Evolutionary conservation across 129 eudicot species (phyloP).

Genomic region (Saposhnikovia divaricata): DNA sequence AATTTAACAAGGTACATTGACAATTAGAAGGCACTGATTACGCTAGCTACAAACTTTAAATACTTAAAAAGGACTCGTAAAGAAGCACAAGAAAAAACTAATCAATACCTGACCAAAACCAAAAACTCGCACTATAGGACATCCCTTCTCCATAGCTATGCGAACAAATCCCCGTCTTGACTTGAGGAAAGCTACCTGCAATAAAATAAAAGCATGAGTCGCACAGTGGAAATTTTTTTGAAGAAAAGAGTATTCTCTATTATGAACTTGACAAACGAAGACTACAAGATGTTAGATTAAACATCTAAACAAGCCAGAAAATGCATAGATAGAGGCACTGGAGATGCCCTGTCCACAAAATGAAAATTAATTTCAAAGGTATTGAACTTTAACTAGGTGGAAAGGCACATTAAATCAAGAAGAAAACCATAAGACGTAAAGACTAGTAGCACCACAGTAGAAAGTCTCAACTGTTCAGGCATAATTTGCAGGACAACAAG

Average conservation of each 20-base stretch:
- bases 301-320: background rate
- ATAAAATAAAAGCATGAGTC: background rate
- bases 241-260: background rate
- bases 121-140: slow-evolving; percentile 82
- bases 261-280: background rate
- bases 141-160: slow-evolving; percentile 68
- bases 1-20: background rate
- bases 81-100: background rate
- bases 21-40: background rate
- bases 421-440: background rate
- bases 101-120: slow-evolving; percentile 85
- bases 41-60: background rate
- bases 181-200: slow-evolving; percentile 61
- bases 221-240: too few species aligned
- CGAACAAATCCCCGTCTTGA: slow-evolving; percentile 78
- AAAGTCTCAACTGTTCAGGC: background rate
- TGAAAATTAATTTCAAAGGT: too few species aligned
- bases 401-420: background rate
- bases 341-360: too few species aligned
- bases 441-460: background rate
- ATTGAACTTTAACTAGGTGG: background rate
- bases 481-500: background rate
- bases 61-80: background rate
- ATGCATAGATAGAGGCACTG: background rate
- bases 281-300: background rate